A percentile compares a stretch with the other conserved stretches of the same genome.
Conservation (phyloP, 2,329 filamentous ascomycete species). For the Alternaria sp. region DNA sequence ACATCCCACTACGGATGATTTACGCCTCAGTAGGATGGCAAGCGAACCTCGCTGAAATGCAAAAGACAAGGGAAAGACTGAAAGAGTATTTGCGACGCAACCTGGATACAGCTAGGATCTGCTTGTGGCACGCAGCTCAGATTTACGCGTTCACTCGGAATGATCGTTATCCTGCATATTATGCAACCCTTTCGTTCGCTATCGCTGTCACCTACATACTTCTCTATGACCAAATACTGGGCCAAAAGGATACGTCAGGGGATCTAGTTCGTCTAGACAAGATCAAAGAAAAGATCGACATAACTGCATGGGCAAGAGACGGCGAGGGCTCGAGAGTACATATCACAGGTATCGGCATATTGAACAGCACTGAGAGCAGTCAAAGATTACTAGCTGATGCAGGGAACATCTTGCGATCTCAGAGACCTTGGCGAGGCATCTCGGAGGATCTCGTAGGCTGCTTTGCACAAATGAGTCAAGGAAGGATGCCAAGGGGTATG, state of each 20-base stretch:
- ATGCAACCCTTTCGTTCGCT: background rate
- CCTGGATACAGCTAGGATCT: background rate
- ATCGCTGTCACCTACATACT: background rate
- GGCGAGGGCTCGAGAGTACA: background rate
- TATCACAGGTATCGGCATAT: background rate
- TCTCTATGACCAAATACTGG: background rate
- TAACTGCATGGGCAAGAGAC: background rate
- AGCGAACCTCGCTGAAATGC: background rate
- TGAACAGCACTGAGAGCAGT: background rate
- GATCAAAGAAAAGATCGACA: background rate
- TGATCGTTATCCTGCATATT: background rate
- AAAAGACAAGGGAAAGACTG: background rate
- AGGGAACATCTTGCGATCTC: background rate
- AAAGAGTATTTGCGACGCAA: background rate
- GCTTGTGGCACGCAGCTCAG: background rate
- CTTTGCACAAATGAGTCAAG: background rate
- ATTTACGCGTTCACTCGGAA: background rate
- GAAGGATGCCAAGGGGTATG: background rate
- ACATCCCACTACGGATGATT: background rate
- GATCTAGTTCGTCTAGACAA: background rate
- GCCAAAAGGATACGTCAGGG: background rate
- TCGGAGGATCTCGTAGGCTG: background rate
- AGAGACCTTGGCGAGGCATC: background rate
- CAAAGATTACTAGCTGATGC: background rate
- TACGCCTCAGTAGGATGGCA: constrained; percentile 1